Base-by-base conservation (phyloP, 352 stramenopile species). In the Phytopythium aichiense region DNA sequence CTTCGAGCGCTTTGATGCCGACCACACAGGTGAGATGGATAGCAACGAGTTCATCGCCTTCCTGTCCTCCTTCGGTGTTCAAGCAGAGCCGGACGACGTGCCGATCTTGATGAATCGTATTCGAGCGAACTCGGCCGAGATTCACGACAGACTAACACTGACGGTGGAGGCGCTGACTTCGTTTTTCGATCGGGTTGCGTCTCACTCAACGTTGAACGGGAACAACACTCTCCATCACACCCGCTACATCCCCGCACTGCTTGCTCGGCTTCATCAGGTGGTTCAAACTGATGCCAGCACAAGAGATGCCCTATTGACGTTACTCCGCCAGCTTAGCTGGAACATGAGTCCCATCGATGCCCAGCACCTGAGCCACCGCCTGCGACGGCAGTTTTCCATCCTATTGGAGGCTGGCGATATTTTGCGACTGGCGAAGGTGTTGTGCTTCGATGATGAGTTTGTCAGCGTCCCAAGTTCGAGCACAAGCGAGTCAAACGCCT, bases 1-100 rank as follows among this genome's bases (percentile, higher is more conserved):
- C 0, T 89, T 90, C 61, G 67, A 78, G 38, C 66, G 73, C 8
- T 84, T 87, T 45, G 80, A 89, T 58, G 54, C 49, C 2, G 80
- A 90, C 28, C 60, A 55, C 35, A 90, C 75, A 51, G 83, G 79
- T 16, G 67, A 69, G 33, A 87, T 92, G 18, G 83, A 92, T 12
- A 56, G 68, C 8, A 60, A 66, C 22, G 83, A 92, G 59, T 92
- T 92, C 56, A 40, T 62, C 0, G 42, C 70, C 0, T 65, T 90
- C 16, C 54, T 89, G 3, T 43, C 59, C 2, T 35, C 65, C 0
- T 59, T 92, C 4, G 83, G 83, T 15, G 65, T 92, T n/a, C 64
- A 76, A 8, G 51, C 87, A 7, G 66, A 66, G 18, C 58, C 52
- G 15, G 43, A 63, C 13, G 80, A 90, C 43, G 57, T 71, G 7